Evolutionary conservation across 2,329 filamentous ascomycete genomes (phyloP).

Genomic region (Cadophora malorum): DNA sequence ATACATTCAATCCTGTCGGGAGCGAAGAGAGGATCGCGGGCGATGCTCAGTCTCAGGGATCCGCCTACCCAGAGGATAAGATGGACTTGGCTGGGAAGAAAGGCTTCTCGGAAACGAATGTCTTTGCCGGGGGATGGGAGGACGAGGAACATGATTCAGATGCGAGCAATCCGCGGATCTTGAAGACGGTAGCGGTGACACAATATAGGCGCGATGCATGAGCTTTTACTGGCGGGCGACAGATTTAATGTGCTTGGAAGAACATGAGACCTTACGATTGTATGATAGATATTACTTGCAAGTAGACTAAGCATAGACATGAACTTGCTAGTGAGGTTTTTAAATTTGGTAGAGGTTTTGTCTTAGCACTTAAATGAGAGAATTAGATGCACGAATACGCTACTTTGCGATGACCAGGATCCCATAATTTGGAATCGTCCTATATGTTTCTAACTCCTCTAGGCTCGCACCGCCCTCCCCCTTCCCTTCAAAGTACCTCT

Average conservation of each 20-base stretch:
- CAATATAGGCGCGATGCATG: slow-evolving; percentile 8
- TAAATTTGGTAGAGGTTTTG: no score
- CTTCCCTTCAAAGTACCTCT: slow-evolving; percentile 34
- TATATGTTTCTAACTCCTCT: slow-evolving; percentile 40
- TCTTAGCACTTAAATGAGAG: no score
- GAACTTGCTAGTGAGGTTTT: no score
- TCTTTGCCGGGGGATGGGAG: slow-evolving; percentile 3
- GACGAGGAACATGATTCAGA: slow-evolving; percentile 13
- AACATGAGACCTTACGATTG: neutral
- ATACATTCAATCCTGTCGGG: slow-evolving; percentile 8
- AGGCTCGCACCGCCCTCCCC: slow-evolving; percentile 37
- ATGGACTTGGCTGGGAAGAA: slow-evolving; percentile 12
- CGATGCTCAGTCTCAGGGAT: slow-evolving; percentile 9
- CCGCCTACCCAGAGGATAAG: slow-evolving; percentile 8
- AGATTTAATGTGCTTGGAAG: no score
- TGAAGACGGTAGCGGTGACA: slow-evolving; percentile 9
- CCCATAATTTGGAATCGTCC: slow-evolving; percentile 38
- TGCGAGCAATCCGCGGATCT: neutral
- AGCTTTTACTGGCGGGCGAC: neutral
- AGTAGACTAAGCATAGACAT: no score
- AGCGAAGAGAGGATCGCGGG: slow-evolving; percentile 11
- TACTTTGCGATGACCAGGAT: slow-evolving; percentile 38
- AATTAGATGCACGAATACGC: neutral
- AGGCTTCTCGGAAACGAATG: slow-evolving; percentile 10
- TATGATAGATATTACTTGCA: neutral